Conservation (phyloP, 495 filamentous ascomycete genomes). For the Aspergillus asperescens region DNA sequence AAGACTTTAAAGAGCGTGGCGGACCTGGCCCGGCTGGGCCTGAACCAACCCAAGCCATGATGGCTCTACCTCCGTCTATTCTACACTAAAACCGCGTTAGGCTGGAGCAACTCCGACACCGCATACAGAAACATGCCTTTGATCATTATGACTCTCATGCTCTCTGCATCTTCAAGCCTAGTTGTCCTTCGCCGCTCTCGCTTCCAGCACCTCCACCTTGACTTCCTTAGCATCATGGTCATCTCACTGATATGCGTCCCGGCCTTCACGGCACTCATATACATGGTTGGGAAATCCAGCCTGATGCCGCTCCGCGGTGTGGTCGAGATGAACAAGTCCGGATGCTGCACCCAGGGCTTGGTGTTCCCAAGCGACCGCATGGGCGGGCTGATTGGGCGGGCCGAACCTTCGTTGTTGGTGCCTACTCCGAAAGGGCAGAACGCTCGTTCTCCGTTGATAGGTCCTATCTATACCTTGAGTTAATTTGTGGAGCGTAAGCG, state of each 20-base stretch:
- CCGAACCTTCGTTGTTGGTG: no score
- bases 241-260: constrained; percentile 37
- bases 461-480: no score
- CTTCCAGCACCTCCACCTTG: constrained; percentile 23
- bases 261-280: constrained; percentile 36
- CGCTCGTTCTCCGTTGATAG: no score
- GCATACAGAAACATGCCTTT: constrained; percentile 36
- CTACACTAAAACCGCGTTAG: constrained; percentile 40
- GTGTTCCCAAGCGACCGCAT: constrained; percentile 38
- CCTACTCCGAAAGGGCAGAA: no score
- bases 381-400: constrained; percentile 17
- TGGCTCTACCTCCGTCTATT: constrained; percentile 50
- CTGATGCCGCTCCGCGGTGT: constrained; percentile 36
- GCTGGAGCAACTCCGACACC: constrained; percentile 36
- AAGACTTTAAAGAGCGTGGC: constrained; percentile 35
- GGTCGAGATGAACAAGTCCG: constrained; percentile 34
- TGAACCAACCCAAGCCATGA: constrained; percentile 5
- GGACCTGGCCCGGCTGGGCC: constrained; percentile 22
- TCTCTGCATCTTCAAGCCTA: constrained; percentile 13
- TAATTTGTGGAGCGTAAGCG: no score
- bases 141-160: constrained; percentile 27
- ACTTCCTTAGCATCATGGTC: constrained; percentile 29
- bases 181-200: constrained; percentile 12
- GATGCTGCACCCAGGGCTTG: constrained; percentile 45
- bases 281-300: constrained; percentile 43